phyloP scores from a whole-genome alignment of 192 early-diverging fungal genomes.

The Coemansia sp. region DNA sequence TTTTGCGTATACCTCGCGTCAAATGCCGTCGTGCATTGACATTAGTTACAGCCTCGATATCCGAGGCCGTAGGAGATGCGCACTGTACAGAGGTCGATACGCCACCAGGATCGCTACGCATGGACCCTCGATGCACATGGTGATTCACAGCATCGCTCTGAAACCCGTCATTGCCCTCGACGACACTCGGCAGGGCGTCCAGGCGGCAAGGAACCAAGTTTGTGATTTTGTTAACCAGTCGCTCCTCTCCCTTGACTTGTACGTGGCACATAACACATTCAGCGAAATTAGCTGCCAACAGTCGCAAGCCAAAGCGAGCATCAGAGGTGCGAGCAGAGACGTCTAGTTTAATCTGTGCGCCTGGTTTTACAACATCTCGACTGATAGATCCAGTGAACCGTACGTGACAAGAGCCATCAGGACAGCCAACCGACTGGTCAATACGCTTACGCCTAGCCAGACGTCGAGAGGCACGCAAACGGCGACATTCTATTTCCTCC shows the following conservation, averaged over 20 bases:
- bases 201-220: conserved; percentile 36
- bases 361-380: conserved; percentile 47
- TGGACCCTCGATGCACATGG: not conserved
- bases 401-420: conserved; percentile 53
- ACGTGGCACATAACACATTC: conserved; percentile 52
- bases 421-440: conserved; percentile 55
- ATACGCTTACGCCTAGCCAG: conserved; percentile 37
- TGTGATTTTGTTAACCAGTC: conserved; percentile 38
- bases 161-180: not conserved
- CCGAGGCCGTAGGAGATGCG: not conserved
- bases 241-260: conserved; percentile 50
- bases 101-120: conserved; percentile 15
- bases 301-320: conserved; percentile 42
- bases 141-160: not conserved
- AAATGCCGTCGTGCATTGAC: not conserved
- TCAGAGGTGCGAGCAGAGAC: conserved; percentile 43
- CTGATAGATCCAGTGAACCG: conserved; percentile 39
- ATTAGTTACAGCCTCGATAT: not conserved
- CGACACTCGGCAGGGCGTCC: conserved; percentile 18
- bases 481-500: conserved; percentile 28
- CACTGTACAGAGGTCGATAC: not conserved
- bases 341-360: conserved; percentile 36
- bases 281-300: conserved; percentile 43
- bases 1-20: conserved; percentile 32
- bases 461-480: conserved; percentile 21